Evolutionary conservation across 371 early-diverging fungal species (phyloP).

Genomic region (Chytridium lagenaria): DNA sequence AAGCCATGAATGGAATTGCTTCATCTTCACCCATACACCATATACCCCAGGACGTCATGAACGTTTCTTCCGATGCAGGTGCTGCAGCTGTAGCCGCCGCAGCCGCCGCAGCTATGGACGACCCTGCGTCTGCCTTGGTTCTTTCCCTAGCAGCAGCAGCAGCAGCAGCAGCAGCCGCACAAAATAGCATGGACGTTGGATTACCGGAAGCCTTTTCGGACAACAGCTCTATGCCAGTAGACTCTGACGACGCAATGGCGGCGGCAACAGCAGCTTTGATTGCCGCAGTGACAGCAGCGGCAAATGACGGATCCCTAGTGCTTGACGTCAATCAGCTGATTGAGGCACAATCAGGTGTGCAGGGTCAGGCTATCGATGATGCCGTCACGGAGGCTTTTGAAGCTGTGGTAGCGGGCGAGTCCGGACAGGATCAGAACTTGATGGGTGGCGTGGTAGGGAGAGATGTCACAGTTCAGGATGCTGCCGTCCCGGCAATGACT

Average conservation of each 20-base stretch:
- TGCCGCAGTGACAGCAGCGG: background rate
- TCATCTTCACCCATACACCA: background rate
- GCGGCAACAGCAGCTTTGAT: background rate
- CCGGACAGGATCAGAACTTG: no score
- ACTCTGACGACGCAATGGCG: background rate
- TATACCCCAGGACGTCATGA: no score
- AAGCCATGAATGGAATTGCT: conserved; percentile 12
- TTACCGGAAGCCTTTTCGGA: background rate
- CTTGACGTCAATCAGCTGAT: background rate
- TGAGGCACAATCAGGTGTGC: background rate
- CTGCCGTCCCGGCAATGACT: no score
- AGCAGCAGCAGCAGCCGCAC: background rate
- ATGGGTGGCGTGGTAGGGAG: no score
- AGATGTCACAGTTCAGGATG: no score
- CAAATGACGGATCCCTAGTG: background rate
- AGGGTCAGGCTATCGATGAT: background rate
- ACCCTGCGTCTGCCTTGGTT: conserved; percentile 6
- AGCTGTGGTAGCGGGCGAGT: background rate
- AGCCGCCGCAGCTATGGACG: background rate
- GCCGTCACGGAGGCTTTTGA: background rate
- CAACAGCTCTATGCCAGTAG: background rate
- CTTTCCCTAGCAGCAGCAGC: background rate
- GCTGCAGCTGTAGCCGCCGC: conserved; percentile 22
- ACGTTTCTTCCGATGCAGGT: no score
- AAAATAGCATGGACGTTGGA: background rate